A percentile compares a stretch with the other conserved stretches of the same genome.
Evolutionary conservation across 306 rosid genomes (phyloP).

Genomic region (Alnus rubra): DNA sequence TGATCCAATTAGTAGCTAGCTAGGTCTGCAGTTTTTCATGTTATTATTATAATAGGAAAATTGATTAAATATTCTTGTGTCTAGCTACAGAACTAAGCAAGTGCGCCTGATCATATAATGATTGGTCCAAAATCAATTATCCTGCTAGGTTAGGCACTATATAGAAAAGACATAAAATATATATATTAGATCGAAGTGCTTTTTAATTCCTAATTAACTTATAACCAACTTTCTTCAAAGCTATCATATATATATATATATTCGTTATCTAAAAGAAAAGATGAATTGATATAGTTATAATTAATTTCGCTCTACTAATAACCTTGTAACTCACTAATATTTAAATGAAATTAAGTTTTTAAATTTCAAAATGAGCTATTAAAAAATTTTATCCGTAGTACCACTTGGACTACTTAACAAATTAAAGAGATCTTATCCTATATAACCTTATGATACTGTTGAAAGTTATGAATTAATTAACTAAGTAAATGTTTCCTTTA

Average conservation of each 20-base stretch:
- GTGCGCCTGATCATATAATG: slow-evolving; percentile 19
- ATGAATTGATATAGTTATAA: background rate
- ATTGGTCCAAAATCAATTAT: slow-evolving; percentile 28
- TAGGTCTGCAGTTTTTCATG: slow-evolving; percentile 1
- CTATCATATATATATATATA: background rate
- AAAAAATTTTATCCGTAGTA: background rate
- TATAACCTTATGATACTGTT: too few relatives aligned
- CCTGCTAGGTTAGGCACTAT: slow-evolving; percentile 28
- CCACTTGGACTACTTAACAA: background rate
- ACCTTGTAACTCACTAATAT: background rate
- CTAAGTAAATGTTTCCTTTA: too few relatives aligned
- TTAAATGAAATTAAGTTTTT: background rate
- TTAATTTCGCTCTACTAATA: background rate
- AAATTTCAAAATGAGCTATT: background rate
- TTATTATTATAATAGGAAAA: slow-evolving; percentile 13
- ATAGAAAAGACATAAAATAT: slow-evolving; percentile 1
- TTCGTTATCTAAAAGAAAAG: background rate
- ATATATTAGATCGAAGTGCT: slow-evolving; percentile 4
- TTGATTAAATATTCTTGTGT: slow-evolving; percentile 23
- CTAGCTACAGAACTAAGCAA: slow-evolving; percentile 20
- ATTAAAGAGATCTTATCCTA: slow-evolving; percentile 11
- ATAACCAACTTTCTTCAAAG: background rate
- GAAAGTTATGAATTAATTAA: too few relatives aligned
- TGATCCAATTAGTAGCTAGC: too few relatives aligned
- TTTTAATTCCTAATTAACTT: slow-evolving; percentile 8